phyloP scores from a whole-genome alignment of 805 yeast genomes.

The Yamadazyma paraphyllophila region DNA sequence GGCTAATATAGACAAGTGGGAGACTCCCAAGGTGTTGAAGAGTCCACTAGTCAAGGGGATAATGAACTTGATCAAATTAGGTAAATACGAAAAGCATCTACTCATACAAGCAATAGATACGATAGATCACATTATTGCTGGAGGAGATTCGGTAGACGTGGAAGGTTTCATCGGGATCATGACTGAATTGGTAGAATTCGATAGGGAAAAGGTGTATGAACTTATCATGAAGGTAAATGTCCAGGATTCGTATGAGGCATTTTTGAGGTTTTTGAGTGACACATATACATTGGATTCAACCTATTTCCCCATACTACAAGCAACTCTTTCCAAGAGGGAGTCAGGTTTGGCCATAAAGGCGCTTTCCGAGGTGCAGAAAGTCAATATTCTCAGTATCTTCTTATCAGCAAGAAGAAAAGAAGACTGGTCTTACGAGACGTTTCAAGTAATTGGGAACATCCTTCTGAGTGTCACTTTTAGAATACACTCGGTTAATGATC shows the following conservation, averaged over 20 bases:
- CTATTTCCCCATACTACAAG: not conserved
- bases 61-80: no score
- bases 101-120: no score
- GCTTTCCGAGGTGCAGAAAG: not conserved
- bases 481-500: constrained; percentile 13
- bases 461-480: constrained; percentile 20
- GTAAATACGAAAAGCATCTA: no score
- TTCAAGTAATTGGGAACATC: constrained; percentile 17
- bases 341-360: not conserved
- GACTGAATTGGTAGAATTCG: not conserved
- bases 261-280: not conserved
- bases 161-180: constrained; percentile 1
- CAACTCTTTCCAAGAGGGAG: not conserved
- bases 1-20: not conserved
- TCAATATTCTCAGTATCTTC: constrained; percentile 3
- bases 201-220: not conserved
- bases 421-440: constrained; percentile 15
- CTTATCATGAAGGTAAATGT: constrained; percentile 9
- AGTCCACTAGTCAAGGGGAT: no score
- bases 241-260: constrained; percentile 8
- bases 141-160: not conserved
- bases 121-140: no score
- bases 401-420: not conserved
- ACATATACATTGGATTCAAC: not conserved
- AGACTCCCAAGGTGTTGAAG: not conserved